Evolutionary conservation across 1,284 basidiomycete genomes (phyloP).

Genomic region (Paramarasmius palmivorus): DNA sequence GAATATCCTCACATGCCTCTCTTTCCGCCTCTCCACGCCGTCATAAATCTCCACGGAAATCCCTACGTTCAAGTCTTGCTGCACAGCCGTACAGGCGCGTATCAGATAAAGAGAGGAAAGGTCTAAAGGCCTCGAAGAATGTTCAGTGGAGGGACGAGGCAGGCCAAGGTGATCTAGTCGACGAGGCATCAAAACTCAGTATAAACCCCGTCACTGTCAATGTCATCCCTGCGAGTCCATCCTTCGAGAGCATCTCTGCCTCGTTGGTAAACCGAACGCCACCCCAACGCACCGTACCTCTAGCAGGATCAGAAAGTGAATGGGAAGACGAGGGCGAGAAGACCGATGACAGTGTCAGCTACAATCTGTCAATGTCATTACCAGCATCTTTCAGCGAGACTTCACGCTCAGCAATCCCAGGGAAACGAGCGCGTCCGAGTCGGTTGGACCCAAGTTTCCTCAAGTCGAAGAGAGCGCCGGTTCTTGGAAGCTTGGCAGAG

Average conservation of each 20-base stretch:
- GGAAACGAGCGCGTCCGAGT: slow-evolving; percentile 56
- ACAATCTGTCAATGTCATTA: slow-evolving; percentile 42
- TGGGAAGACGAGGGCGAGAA: slow-evolving; percentile 88
- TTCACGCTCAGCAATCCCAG: slow-evolving; percentile 25
- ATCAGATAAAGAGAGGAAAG: slow-evolving; percentile 64
- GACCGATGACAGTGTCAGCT: slow-evolving; percentile 69
- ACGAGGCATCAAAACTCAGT: slow-evolving; percentile 54
- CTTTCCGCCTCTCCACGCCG: slow-evolving; percentile 39
- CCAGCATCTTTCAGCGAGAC: slow-evolving; percentile 32
- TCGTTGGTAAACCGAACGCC: slow-evolving; percentile 24
- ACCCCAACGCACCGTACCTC: slow-evolving; percentile 36
- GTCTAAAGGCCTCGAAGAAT: slow-evolving; percentile 62
- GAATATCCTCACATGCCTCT: slow-evolving; percentile 51
- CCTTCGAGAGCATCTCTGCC: slow-evolving; percentile 26
- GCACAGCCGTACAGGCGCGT: slow-evolving; percentile 61
- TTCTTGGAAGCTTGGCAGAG: slow-evolving; percentile 67
- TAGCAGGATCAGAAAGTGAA: slow-evolving; percentile 73
- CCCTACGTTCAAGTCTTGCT: slow-evolving; percentile 62
- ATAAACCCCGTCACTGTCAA: slow-evolving; percentile 32
- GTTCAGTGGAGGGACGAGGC: slow-evolving; percentile 91
- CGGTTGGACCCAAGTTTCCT: slow-evolving; percentile 71
- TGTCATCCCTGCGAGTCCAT: slow-evolving; percentile 44
- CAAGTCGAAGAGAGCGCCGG: slow-evolving; percentile 52
- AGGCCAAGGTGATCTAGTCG: slow-evolving; percentile 81
- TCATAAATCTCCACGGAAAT: slow-evolving; percentile 66